Percentiles rank a stretch among this genome's conserved stretches.
phyloP scores from a whole-genome alignment of 2,329 filamentous ascomycete genomes.

The Penicillium sp. region DNA sequence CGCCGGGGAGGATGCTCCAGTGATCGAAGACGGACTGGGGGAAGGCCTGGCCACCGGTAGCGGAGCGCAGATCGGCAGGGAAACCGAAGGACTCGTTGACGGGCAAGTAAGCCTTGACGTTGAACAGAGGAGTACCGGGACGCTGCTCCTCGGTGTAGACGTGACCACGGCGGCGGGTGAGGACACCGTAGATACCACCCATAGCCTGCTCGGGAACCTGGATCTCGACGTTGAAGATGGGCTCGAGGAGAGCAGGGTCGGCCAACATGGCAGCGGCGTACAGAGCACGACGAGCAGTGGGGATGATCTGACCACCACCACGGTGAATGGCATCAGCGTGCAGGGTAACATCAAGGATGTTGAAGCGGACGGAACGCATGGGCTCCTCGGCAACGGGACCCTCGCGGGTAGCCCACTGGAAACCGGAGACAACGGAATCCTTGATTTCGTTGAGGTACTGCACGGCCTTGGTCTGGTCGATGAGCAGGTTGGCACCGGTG shows the following conservation, averaged over 20 bases:
- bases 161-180: conserved; percentile 95
- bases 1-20: conserved; percentile 93
- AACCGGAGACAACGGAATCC: conserved; percentile 98
- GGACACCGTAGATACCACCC: conserved; percentile 99
- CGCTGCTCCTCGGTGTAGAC: conserved; percentile 98
- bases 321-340: conserved; percentile 99
- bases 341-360: conserved; percentile 98
- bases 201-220: conserved; percentile 97
- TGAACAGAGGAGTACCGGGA: conserved; percentile 97
- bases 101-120: conserved; percentile 93
- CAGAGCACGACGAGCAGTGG: conserved; percentile 92
- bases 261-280: conserved; percentile 88
- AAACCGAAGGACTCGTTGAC: conserved; percentile 98
- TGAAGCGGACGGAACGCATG: conserved; percentile 94
- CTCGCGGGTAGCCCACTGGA: conserved; percentile 98
- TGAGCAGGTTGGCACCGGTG: conserved; percentile 91
- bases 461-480: conserved; percentile 99
- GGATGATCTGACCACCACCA: conserved; percentile 98
- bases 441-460: conserved; percentile 99
- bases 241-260: conserved; percentile 84
- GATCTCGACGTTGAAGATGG: conserved; percentile 98
- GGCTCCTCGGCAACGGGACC: conserved; percentile 97
- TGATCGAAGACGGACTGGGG: conserved; percentile 98
- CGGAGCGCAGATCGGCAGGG: conserved; percentile 89
- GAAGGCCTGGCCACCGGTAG: conserved; percentile 96